A percentile compares a stretch with the other conserved stretches of the same genome.
These are phyloP conservation scores for Ogataea trehalophila DNA, from an alignment of 805 yeast genomes.

Conservation along the genomic window DNA sequence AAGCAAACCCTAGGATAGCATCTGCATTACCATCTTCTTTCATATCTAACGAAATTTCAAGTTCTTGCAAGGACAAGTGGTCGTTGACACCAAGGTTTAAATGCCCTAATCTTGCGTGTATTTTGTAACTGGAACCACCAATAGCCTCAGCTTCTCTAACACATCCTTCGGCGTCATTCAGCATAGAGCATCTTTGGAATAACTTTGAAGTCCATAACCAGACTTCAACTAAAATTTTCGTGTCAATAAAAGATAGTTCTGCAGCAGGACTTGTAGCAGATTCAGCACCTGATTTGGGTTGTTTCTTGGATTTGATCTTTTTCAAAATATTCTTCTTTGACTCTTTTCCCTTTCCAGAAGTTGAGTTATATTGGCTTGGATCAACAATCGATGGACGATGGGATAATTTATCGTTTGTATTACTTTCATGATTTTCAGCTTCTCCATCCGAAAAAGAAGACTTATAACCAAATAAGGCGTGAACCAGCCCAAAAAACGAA, in stretches of 20 bases:
- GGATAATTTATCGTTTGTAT: slow-evolving; percentile 8
- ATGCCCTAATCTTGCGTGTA: slow-evolving; percentile 47
- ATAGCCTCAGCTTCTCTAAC: slow-evolving; percentile 63
- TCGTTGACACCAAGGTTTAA: slow-evolving; percentile 31
- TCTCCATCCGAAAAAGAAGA: slow-evolving; percentile 1
- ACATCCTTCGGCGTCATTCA: slow-evolving; percentile 64
- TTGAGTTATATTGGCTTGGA: slow-evolving; percentile 1
- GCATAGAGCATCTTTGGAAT: slow-evolving; percentile 50
- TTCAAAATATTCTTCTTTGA: slow-evolving; percentile 12
- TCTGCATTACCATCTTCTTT: slow-evolving; percentile 40
- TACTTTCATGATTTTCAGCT: background rate
- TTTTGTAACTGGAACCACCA: slow-evolving; percentile 40
- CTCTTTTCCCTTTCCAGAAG: slow-evolving; percentile 11
- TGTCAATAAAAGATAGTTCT: slow-evolving; percentile 22
- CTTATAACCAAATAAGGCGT: slow-evolving; percentile 27
- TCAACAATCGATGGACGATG: slow-evolving; percentile 12
- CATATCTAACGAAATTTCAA: slow-evolving; percentile 56
- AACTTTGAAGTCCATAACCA: slow-evolving; percentile 75
- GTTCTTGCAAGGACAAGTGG: slow-evolving; percentile 52
- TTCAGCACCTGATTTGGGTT: slow-evolving; percentile 2
- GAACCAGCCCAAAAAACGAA: slow-evolving; percentile 57
- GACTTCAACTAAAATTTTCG: slow-evolving; percentile 46
- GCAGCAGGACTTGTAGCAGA: slow-evolving; percentile 8
- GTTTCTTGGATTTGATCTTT: slow-evolving; percentile 11
- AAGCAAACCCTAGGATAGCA: slow-evolving; percentile 52